Evolutionary conservation across 805 yeast species (phyloP).

Genomic region (Aciculoconidium aculeatum): DNA sequence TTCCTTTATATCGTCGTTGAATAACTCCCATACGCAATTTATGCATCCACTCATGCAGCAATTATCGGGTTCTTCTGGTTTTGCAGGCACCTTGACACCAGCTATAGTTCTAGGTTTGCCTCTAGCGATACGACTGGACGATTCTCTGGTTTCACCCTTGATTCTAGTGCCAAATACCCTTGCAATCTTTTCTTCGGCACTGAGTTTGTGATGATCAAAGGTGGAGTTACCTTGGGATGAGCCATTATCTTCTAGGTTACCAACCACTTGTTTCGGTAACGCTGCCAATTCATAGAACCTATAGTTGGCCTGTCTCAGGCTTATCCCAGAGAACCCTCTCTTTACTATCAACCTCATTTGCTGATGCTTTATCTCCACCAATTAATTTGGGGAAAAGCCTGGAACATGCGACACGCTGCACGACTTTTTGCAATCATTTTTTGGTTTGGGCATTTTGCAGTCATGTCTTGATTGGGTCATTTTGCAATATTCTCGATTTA

Average conservation of each 20-base stretch:
- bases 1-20: slow-evolving; percentile 78
- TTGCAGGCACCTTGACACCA: slow-evolving; percentile 76
- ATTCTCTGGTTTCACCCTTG: slow-evolving; percentile 43
- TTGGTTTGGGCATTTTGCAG: no score
- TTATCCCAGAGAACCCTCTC: no score
- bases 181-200: slow-evolving; percentile 44
- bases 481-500: no score
- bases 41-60: slow-evolving; percentile 98
- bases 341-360: no score
- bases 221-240: slow-evolving; percentile 30
- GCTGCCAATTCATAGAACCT: slow-evolving; percentile 35
- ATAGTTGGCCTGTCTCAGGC: no score
- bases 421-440: no score
- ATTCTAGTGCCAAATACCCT: slow-evolving; percentile 52
- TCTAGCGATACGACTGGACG: slow-evolving; percentile 30
- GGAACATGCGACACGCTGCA: no score
- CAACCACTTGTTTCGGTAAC: slow-evolving; percentile 15
- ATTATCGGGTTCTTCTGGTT: slow-evolving; percentile 87
- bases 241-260: no score
- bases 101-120: slow-evolving; percentile 34
- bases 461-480: no score
- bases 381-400: no score
- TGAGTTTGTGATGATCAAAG: slow-evolving; percentile 16
- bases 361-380: no score
- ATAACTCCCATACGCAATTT: slow-evolving; percentile 95